These are phyloP conservation scores for Phytopythium oedochilum DNA, from an alignment of 352 stramenopile species.

Conservation along the genomic window DNA sequence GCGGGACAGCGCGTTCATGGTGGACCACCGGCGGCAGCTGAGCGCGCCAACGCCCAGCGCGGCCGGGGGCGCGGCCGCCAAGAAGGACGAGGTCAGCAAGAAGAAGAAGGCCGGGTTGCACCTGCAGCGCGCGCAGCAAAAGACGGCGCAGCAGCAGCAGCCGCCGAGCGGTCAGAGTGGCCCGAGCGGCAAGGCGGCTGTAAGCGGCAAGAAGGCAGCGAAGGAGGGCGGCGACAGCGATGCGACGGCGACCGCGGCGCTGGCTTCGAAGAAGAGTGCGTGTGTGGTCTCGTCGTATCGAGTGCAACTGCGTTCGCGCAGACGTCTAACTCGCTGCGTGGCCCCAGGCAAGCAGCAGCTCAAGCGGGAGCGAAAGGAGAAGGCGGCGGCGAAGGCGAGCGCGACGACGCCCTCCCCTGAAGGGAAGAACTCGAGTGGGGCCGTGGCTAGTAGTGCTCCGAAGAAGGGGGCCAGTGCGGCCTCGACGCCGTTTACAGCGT, in stretches of 20 bases:
- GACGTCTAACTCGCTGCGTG: no score
- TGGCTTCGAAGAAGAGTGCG: slow-evolving; percentile 5
- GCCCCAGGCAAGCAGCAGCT: slow-evolving; percentile 17
- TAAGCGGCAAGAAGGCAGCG: slow-evolving; percentile 1
- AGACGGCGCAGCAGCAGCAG: slow-evolving; percentile 2
- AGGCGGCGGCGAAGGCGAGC: slow-evolving; percentile 14
- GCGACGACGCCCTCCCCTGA: no score
- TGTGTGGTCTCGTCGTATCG: no score
- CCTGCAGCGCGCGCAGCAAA: slow-evolving; percentile 10
- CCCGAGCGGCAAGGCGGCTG: background rate
- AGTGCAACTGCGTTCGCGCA: no score
- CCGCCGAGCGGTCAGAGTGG: background rate
- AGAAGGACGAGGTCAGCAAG: slow-evolving; percentile 25
- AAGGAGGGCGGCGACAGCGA: background rate
- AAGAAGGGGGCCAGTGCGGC: slow-evolving; percentile 4
- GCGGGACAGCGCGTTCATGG: slow-evolving; percentile 31
- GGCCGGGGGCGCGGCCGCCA: slow-evolving; percentile 5
- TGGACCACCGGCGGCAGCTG: slow-evolving; percentile 33
- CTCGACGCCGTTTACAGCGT: slow-evolving; percentile 2
- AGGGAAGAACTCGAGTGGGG: background rate
- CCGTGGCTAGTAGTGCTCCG: background rate
- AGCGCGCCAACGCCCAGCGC: slow-evolving; percentile 4
- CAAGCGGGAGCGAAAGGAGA: slow-evolving; percentile 34
- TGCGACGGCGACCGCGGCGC: background rate
- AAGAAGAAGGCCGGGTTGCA: slow-evolving; percentile 20